Evolutionary conservation across 2,329 filamentous ascomycete genomes (phyloP), one percentile per base, ranked within the genome.

Genomic region (Emergomyces orientalis): DNA sequence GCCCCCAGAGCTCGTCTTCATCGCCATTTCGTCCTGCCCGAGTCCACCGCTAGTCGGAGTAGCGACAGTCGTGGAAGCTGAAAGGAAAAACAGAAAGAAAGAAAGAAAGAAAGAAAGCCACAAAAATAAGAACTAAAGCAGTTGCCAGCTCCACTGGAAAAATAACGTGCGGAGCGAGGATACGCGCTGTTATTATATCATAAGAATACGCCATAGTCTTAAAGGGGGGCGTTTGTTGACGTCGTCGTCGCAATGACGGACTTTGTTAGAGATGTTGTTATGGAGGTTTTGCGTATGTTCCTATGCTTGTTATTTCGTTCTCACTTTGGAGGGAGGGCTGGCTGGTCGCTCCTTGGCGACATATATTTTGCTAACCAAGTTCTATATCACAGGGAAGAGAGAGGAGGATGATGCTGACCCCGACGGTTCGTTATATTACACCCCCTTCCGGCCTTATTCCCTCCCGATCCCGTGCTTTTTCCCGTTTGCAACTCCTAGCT

Each of bases 221-320:
- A n/a, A n/a, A n/a, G n/a, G n/a, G n/a, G n/a, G n/a, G n/a, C n/a
- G n/a, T n/a, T 30, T 32, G 30, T 55, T n/a, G 52, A 34, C 17
- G 3, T 34, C 30, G 14, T 55, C 14, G 41, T 65, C 66, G 71
- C 67, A 61, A 77, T 77, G 75, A 73, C 74, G 64, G 66, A 67
- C 63, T 72, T 72, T 69, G 34, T 75, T 30, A 69, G 74, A 68
- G 71, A 72, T 67, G 71, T 75, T 59, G 67, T 71, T 64, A 65
- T 72, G 63, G 69, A 71, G 61, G 65, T 76, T 59, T 68, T 77
- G 54, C 71, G 75, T 77, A 73, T 63, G 75, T 72, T 32, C 27
- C 19, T 39, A 39, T 27, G 34, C 52, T 57, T 65, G 45, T 39
- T 54, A 9, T 39, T 19, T 52, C 41, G 17, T 27, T 58, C 32